Base-by-base conservation (phyloP, 768 basidiomycete species). In the Mrakia hoshinonis region DNA sequence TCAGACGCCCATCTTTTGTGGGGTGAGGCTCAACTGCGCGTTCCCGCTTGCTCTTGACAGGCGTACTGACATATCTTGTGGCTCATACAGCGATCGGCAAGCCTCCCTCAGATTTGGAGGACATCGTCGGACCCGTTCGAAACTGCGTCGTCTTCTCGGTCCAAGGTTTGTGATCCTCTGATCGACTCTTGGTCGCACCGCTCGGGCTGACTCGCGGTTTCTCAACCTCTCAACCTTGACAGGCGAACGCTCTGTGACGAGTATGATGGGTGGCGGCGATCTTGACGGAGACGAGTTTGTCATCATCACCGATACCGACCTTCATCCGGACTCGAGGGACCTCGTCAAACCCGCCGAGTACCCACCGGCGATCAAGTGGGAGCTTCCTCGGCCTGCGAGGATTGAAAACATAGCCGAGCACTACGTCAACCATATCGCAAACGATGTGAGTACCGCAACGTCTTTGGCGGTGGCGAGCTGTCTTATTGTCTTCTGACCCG, bases 121-220 rank as follows among this genome's bases (percentile, higher is more conserved):
- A 61, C 85, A 74, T 82, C 73, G 4, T 78, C 73, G 26, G 85
- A 87, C 76, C 81, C 82, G 5, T 78, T 13, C 75, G 80, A 75
- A 91, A 91, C 76, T 86, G 86, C 7, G 85, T 88, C 10, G 86
- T 89, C 0, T 89, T 89, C 77, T 86, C 86, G 38, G 81, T 83
- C 7, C 75, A 82, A 75, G 87, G 87, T 85, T 70, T 36, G 77
- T 78, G 2, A n/a, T 10, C 3, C 31, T 36, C 31, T 10, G n/a
- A n/a, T 24, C 5, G 4, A 18, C 10, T 36, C 31, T 31, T 10
- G 15, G 9, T 10, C 26, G 15, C 55, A 6, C 24, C 55, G 34
- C 61, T 62, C 4, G 7, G 4, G 4, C 24, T 9, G 34, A 4
- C 61, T 1, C 7, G 36, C 36, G 36, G 61, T 29, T 43, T 46